Evolutionary conservation across 345 rosid genomes (phyloP).

Genomic region (Pugionium dolabratum): DNA sequence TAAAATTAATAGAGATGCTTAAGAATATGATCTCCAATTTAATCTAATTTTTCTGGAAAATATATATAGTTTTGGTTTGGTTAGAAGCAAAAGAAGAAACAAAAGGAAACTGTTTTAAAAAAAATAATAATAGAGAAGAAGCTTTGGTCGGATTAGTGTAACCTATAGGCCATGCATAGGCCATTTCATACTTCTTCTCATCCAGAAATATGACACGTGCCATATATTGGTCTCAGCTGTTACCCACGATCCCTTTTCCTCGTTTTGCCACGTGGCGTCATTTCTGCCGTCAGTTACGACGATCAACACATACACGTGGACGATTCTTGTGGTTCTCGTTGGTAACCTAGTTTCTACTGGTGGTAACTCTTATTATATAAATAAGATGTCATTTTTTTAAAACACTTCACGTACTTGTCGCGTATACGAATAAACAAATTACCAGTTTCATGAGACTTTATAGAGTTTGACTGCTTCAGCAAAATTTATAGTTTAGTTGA

Average conservation of each 20-base stretch:
- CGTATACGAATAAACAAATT: too few relatives aligned
- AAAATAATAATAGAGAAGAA: constrained; percentile 10
- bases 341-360: constrained; percentile 26
- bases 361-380: constrained; percentile 17
- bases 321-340: constrained; percentile 12
- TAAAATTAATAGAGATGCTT: background rate
- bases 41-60: background rate
- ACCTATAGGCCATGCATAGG: constrained; percentile 69
- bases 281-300: constrained; percentile 35
- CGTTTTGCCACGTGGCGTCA: constrained; percentile 25
- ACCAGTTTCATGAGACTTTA: too few relatives aligned
- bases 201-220: constrained; percentile 51
- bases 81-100: constrained; percentile 23
- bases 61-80: background rate
- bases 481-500: too few relatives aligned
- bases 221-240: constrained; percentile 26
- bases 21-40: background rate
- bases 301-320: constrained; percentile 25
- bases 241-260: constrained; percentile 38
- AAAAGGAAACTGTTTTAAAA: constrained; percentile 32
- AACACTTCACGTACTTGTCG: too few relatives aligned
- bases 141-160: constrained; percentile 45
- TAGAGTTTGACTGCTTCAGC: too few relatives aligned
- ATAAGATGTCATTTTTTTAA: background rate
- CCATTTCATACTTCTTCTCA: constrained; percentile 43